Evolutionary conservation across 805 yeast genomes (phyloP), one percentile per base, ranked within the genome.

Genomic region (Tetrapisispora taiwanensis): DNA sequence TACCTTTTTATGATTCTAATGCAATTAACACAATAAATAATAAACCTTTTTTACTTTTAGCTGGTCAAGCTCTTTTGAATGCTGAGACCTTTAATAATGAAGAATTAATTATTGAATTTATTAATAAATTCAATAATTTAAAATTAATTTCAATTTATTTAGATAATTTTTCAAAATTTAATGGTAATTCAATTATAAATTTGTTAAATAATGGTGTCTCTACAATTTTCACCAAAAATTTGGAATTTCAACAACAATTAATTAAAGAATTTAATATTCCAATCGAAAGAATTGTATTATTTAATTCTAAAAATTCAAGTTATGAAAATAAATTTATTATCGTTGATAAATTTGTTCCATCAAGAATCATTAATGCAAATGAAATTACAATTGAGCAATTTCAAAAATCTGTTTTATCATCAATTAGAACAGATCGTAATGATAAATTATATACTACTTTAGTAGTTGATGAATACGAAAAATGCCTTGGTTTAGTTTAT

Each of bases 371-470:
- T 4, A 39, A 45, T 6, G 53, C 51, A 2, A 41, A 38, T 4
- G 47, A 49, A 10, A 46, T 59, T 14, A 48, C 56, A 6, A 39
- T 45, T 4, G 50, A 50, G 5, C 20, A 46, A 7, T 51, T 62
- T 30, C 46, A 51, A 13, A 37, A 50, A 4, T 43, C 54, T 3
- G 15, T 85, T 44, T 55, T 74, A 18, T 65, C 77, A 12, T 63
- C 76, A 1, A 65, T 85, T 50, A 72, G 71, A 19, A 83, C 95
- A 3, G 98, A 92, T 63, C 79, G 98, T 57, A 68, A 73, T 5
- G 98, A 92, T 62, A 90, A 88, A 0, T 72, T 90, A 36, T 89
- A 67, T 67, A 75, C 97, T 12, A 86, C 98, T 1, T 69, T 92
- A 43, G 95, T 92, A 35, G 77, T 80, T 17, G 87, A 83, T 52